A percentile compares a stretch with the other conserved stretches of the same genome.
Conservation (phyloP, 1,284 basidiomycete species). For the Hemileia vastatrix region DNA sequence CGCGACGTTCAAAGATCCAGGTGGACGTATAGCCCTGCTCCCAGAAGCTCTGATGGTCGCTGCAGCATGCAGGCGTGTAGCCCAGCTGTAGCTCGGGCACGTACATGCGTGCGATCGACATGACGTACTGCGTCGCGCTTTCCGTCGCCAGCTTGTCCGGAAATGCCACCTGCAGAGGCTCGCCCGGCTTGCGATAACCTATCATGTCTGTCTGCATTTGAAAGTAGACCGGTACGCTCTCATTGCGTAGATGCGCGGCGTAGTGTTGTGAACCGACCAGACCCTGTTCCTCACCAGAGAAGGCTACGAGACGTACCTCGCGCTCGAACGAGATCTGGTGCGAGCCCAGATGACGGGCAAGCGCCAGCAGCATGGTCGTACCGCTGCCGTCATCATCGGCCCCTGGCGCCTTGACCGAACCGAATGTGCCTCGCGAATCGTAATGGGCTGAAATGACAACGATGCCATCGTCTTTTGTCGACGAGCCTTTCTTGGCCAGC, state of each 20-base stretch:
- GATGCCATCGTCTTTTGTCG: no score
- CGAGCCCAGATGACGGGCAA: background rate
- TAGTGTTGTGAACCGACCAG: constrained; percentile 47
- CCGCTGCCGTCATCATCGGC: constrained; percentile 60
- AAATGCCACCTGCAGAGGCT: background rate
- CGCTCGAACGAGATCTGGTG: constrained; percentile 51
- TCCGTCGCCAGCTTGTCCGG: background rate
- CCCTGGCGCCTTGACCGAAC: constrained; percentile 60
- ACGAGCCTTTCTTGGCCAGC: no score
- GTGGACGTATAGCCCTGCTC: no score
- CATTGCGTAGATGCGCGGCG: constrained; percentile 27
- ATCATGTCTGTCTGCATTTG: constrained; percentile 4
- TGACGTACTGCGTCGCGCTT: background rate
- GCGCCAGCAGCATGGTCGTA: constrained; percentile 59
- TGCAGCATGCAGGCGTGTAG: background rate
- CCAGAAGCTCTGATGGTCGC: no score
- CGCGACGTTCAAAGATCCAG: no score
- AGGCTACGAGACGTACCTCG: constrained; percentile 46
- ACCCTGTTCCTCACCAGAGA: constrained; percentile 50
- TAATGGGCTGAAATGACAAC: constrained; percentile 69
- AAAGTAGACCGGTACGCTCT: background rate
- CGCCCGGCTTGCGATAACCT: constrained; percentile 1
- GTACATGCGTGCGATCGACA: background rate
- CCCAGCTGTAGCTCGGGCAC: constrained; percentile 5
- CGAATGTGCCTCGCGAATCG: constrained; percentile 75